phyloP scores from a whole-genome alignment of 2,329 filamentous ascomycete species.

The Fusarium cicatricum region DNA sequence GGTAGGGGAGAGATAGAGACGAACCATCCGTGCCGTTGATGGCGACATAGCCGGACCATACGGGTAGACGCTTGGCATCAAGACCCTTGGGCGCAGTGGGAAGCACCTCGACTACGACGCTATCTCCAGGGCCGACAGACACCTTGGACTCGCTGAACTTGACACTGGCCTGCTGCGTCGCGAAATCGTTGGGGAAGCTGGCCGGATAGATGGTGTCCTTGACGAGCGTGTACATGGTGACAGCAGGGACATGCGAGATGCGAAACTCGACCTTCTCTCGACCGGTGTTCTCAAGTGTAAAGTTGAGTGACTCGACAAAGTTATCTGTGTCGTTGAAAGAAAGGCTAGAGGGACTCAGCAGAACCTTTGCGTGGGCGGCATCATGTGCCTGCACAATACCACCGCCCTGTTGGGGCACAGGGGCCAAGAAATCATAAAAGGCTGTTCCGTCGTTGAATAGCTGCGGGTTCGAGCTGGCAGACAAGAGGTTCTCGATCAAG shows the following conservation, averaged over 20 bases:
- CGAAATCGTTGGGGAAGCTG: slow-evolving; percentile 56
- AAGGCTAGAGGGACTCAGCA: slow-evolving; percentile 64
- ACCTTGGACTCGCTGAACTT: slow-evolving; percentile 54
- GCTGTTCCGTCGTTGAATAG: slow-evolving; percentile 55
- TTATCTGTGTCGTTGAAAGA: slow-evolving; percentile 72
- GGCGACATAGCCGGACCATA: slow-evolving; percentile 54
- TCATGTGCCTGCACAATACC: slow-evolving; percentile 69
- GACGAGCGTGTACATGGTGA: slow-evolving; percentile 61
- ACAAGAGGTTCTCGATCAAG: slow-evolving; percentile 58
- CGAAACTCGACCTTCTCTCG: slow-evolving; percentile 58
- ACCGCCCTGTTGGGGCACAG: slow-evolving; percentile 67
- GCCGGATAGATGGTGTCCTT: slow-evolving; percentile 47
- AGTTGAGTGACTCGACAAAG: slow-evolving; percentile 57
- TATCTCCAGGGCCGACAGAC: slow-evolving; percentile 52
- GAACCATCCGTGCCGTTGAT: slow-evolving; percentile 52
- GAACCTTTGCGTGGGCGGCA: slow-evolving; percentile 61
- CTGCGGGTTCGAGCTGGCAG: slow-evolving; percentile 58
- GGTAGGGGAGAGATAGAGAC: slow-evolving; percentile 52
- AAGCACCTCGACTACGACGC: slow-evolving; percentile 56
- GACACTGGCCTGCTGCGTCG: slow-evolving; percentile 53
- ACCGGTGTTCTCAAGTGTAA: slow-evolving; percentile 65
- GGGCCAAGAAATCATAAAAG: slow-evolving; percentile 54
- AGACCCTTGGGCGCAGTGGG: slow-evolving; percentile 52
- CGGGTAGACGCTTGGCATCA: slow-evolving; percentile 47
- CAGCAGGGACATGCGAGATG: slow-evolving; percentile 58